phyloP scores from a whole-genome alignment of 2,329 filamentous ascomycete species.

The Fusarium xylarioides region DNA sequence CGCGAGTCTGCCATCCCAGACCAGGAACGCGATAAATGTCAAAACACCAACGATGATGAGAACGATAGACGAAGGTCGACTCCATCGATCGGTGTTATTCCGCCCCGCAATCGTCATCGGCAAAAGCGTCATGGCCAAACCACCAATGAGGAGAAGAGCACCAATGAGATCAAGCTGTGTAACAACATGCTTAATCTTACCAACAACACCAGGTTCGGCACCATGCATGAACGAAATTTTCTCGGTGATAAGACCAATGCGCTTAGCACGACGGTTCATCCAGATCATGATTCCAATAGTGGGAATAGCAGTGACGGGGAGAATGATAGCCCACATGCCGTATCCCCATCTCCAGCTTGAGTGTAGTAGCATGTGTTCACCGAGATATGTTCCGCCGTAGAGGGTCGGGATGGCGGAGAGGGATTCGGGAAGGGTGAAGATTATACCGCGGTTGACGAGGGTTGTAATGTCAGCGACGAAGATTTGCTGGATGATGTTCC shows the following conservation, averaged over 20 bases:
- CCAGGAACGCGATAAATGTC: constrained; percentile 3
- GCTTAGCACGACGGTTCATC: constrained; percentile 17
- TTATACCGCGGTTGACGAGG: constrained; percentile 29
- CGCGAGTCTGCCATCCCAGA: constrained; percentile 28
- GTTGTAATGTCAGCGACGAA: constrained; percentile 30
- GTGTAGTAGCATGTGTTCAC: constrained; percentile 19
- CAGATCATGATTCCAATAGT: constrained; percentile 31
- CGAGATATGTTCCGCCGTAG: constrained; percentile 31
- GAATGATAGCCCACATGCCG: constrained; percentile 25
- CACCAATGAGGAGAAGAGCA: constrained; percentile 19
- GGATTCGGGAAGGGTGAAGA: constrained; percentile 29
- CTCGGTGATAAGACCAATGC: constrained; percentile 3
- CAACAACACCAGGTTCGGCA: background rate
- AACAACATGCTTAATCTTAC: constrained; percentile 5
- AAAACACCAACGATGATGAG: constrained; percentile 16
- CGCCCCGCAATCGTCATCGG: constrained; percentile 29
- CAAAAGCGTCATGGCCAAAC: constrained; percentile 26
- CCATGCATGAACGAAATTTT: constrained; percentile 3
- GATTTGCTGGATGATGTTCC: constrained; percentile 34
- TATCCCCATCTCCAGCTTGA: constrained; percentile 32
- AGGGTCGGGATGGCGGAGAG: constrained; percentile 28
- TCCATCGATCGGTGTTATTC: constrained; percentile 28
- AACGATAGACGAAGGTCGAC: constrained; percentile 22
- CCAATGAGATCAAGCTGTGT: constrained; percentile 18
- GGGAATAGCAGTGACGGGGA: constrained; percentile 15